These are phyloP conservation scores for Megacollybia platyphylla DNA, from an alignment of 1,284 basidiomycete genomes.

Conservation along the genomic window DNA sequence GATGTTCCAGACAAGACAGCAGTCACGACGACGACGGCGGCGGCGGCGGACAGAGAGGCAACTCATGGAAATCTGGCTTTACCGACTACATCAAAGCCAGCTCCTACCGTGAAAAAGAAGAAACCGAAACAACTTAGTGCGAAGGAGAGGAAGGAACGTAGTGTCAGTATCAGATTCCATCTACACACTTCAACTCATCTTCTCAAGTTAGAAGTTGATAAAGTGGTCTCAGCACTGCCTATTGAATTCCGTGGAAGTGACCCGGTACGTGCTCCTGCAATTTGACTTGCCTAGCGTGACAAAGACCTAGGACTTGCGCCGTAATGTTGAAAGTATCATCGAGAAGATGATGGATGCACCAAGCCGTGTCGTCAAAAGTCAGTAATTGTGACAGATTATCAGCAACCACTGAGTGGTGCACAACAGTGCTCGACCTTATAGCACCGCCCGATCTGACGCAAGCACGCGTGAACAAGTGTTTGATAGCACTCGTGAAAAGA, in stretches of 20 bases:
- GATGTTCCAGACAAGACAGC: neutral
- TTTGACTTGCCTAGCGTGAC: neutral
- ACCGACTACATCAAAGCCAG: slow-evolving; percentile 14
- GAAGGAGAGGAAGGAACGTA: slow-evolving; percentile 77
- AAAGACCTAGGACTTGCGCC: slow-evolving; percentile 45
- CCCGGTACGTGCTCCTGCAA: slow-evolving; percentile 35
- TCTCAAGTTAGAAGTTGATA: slow-evolving; percentile 51
- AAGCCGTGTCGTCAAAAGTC: slow-evolving; percentile 43
- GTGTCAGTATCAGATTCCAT: slow-evolving; percentile 24
- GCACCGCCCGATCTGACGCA: slow-evolving; percentile 75
- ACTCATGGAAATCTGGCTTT: slow-evolving; percentile 23
- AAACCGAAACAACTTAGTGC: slow-evolving; percentile 41
- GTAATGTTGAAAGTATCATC: slow-evolving; percentile 69
- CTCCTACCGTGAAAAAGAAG: slow-evolving; percentile 39
- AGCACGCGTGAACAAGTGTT: slow-evolving; percentile 84
- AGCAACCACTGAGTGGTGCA: neutral
- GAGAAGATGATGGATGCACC: slow-evolving; percentile 52
- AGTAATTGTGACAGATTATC: slow-evolving; percentile 10
- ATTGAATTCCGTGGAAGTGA: slow-evolving; percentile 87
- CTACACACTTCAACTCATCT: neutral
- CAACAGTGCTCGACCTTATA: slow-evolving; percentile 67
- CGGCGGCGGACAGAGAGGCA: slow-evolving; percentile 24
- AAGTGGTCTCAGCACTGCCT: slow-evolving; percentile 68
- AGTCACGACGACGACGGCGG: slow-evolving; percentile 9
- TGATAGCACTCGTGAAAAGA: slow-evolving; percentile 81